These are phyloP conservation scores for Cadophora sp. DNA, from an alignment of 2,329 filamentous ascomycete species.

Conservation along the genomic window DNA sequence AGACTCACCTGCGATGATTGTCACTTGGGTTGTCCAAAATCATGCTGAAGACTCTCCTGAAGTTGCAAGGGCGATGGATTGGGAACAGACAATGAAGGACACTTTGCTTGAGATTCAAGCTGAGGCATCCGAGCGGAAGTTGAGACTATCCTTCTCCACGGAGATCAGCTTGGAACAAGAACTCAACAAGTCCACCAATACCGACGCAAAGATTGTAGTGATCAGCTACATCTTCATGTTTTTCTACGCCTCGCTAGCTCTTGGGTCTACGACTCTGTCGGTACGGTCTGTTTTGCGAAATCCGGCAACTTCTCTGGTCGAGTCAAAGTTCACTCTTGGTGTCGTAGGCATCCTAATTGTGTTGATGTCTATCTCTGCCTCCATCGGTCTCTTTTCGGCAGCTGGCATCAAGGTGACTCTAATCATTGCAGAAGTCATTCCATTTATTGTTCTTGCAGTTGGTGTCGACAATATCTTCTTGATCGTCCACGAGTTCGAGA, in stretches of 20 bases:
- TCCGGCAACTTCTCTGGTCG: constrained; percentile 83
- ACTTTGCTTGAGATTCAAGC: constrained; percentile 78
- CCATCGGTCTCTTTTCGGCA: constrained; percentile 93
- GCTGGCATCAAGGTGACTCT: constrained; percentile 91
- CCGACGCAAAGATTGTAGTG: constrained; percentile 94
- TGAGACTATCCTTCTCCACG: constrained; percentile 91
- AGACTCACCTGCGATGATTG: constrained; percentile 80
- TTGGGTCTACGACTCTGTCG: constrained; percentile 86
- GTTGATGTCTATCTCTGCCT: constrained; percentile 95
- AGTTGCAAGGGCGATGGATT: constrained; percentile 81
- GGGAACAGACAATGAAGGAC: constrained; percentile 80
- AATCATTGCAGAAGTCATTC: constrained; percentile 98
- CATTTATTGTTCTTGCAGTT: constrained; percentile 94
- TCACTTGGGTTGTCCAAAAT: constrained; percentile 96
- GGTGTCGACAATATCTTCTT: constrained; percentile 99
- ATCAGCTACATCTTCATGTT: constrained; percentile 99
- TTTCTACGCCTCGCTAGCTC: constrained; percentile 89
- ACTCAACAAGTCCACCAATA: constrained; percentile 97
- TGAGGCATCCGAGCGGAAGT: constrained; percentile 78
- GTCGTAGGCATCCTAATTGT: constrained; percentile 94
- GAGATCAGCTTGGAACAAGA: constrained; percentile 96
- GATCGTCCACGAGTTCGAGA: constrained; percentile 97
- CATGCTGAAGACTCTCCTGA: constrained; percentile 74
- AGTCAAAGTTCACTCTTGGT: constrained; percentile 97
- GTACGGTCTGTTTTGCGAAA: constrained; percentile 80